phyloP scores from a whole-genome alignment of 1,284 basidiomycete genomes.

The Microbotryum violaceum region DNA sequence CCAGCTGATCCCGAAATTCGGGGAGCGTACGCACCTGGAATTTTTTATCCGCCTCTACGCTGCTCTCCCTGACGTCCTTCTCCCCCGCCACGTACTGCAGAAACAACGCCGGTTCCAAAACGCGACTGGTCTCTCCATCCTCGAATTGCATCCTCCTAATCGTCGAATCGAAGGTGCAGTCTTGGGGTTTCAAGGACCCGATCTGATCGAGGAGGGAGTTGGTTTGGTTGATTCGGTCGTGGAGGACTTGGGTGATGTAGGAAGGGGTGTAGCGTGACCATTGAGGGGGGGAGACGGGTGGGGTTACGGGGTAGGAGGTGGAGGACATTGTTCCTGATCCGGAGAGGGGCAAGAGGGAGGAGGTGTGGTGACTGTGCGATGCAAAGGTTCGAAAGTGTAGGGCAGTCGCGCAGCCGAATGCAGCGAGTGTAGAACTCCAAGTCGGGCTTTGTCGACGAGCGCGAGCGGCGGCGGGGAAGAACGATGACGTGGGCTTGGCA shows the following conservation, averaged over 20 bases:
- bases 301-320: slow-evolving; percentile 4
- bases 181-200: slow-evolving; percentile 52
- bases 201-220: slow-evolving; percentile 55
- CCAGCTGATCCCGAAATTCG: too few relatives aligned
- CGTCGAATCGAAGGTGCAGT: slow-evolving; percentile 45
- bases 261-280: slow-evolving; percentile 50
- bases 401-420: neutral
- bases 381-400: neutral
- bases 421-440: neutral
- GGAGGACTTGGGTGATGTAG: slow-evolving; percentile 53
- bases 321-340: neutral
- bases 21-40: slow-evolving; percentile 41
- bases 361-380: neutral
- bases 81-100: slow-evolving; percentile 68
- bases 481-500: neutral
- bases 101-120: slow-evolving; percentile 58
- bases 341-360: too few relatives aligned
- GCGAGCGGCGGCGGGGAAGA: neutral
- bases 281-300: slow-evolving; percentile 15
- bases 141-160: slow-evolving; percentile 53
- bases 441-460: neutral
- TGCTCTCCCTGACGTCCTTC: slow-evolving; percentile 64
- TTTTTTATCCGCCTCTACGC: slow-evolving; percentile 60
- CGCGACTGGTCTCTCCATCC: slow-evolving; percentile 51
- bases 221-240: slow-evolving; percentile 54